Conservation (phyloP, 768 basidiomycete species). For the Mycena rebaudengoi region DNA sequence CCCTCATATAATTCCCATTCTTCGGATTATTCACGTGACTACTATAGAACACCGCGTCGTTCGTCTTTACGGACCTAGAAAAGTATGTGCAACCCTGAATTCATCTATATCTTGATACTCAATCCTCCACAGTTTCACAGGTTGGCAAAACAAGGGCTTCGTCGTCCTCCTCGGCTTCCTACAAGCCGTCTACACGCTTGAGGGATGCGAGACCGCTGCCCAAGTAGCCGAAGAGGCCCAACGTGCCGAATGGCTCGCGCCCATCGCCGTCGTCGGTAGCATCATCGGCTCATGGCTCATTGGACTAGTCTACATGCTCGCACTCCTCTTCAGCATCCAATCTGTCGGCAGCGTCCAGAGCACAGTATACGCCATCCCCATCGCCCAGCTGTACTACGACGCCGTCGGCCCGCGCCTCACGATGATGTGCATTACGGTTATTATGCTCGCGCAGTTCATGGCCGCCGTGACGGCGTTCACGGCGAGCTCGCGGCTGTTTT, state of each 20-base stretch:
- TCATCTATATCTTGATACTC: background rate
- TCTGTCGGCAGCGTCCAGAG: slow-evolving; percentile 57
- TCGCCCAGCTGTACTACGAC: slow-evolving; percentile 65
- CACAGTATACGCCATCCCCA: slow-evolving; percentile 64
- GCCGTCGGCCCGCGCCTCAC: slow-evolving; percentile 57
- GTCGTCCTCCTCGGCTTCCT: slow-evolving; percentile 67
- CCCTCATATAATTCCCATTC: background rate
- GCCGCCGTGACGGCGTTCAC: slow-evolving; percentile 68
- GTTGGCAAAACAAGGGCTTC: slow-evolving; percentile 61
- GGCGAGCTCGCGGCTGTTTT: slow-evolving; percentile 64
- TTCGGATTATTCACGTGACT: background rate
- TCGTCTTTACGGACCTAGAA: slow-evolving; percentile 66
- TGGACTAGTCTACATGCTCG: slow-evolving; percentile 65
- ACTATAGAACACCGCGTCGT: slow-evolving; percentile 55
- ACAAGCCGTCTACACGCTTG: slow-evolving; percentile 67
- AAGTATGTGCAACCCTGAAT: slow-evolving; percentile 44
- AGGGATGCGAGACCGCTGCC: slow-evolving; percentile 71
- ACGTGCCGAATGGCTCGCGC: slow-evolving; percentile 64
- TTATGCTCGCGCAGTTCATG: slow-evolving; percentile 60
- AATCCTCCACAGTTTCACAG: slow-evolving; percentile 54
- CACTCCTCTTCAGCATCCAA: slow-evolving; percentile 65
- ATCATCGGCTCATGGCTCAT: slow-evolving; percentile 66
- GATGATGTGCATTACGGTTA: slow-evolving; percentile 59
- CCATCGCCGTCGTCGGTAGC: slow-evolving; percentile 63
- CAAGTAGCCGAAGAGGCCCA: slow-evolving; percentile 69